These are phyloP conservation scores for Boletales sp. DNA, from an alignment of 768 basidiomycete species.

Conservation along the genomic window DNA sequence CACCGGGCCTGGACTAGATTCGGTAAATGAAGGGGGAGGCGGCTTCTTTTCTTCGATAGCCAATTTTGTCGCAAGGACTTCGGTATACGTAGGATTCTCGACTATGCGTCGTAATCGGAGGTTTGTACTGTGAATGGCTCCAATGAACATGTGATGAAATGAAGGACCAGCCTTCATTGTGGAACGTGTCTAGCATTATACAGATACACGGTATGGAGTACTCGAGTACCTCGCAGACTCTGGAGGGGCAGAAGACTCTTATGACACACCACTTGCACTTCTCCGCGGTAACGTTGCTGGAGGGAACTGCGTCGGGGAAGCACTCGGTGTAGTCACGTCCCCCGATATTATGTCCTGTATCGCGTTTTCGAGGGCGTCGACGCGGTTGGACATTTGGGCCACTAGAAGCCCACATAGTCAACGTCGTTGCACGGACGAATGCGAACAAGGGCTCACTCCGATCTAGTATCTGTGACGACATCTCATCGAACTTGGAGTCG, in stretches of 20 bases:
- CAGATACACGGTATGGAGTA: slow-evolving; percentile 9
- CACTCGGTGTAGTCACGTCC: slow-evolving; percentile 47
- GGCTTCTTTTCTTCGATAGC: slow-evolving; percentile 11
- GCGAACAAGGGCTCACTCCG: slow-evolving; percentile 46
- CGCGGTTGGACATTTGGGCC: slow-evolving; percentile 89
- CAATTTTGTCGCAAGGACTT: slow-evolving; percentile 6
- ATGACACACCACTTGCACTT: slow-evolving; percentile 36
- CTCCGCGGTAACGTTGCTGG: slow-evolving; percentile 38
- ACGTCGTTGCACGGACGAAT: background rate
- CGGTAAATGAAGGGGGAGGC: background rate
- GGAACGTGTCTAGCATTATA: slow-evolving; percentile 1
- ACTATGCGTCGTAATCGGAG: slow-evolving; percentile 9
- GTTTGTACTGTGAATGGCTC: background rate
- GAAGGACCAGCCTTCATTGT: background rate
- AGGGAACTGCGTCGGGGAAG: slow-evolving; percentile 52
- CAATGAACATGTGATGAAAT: too few species aligned
- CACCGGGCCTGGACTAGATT: slow-evolving; percentile 28
- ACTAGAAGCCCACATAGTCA: slow-evolving; percentile 44
- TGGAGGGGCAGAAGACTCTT: slow-evolving; percentile 2
- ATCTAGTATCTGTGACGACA: slow-evolving; percentile 86
- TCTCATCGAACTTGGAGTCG: slow-evolving; percentile 89
- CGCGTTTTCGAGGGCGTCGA: slow-evolving; percentile 83
- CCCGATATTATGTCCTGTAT: slow-evolving; percentile 91
- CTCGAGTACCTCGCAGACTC: slow-evolving; percentile 1
- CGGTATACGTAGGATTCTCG: slow-evolving; percentile 4